phyloP scores from a whole-genome alignment of 2,329 filamentous ascomycete genomes.

The Biscogniauxia marginata region DNA sequence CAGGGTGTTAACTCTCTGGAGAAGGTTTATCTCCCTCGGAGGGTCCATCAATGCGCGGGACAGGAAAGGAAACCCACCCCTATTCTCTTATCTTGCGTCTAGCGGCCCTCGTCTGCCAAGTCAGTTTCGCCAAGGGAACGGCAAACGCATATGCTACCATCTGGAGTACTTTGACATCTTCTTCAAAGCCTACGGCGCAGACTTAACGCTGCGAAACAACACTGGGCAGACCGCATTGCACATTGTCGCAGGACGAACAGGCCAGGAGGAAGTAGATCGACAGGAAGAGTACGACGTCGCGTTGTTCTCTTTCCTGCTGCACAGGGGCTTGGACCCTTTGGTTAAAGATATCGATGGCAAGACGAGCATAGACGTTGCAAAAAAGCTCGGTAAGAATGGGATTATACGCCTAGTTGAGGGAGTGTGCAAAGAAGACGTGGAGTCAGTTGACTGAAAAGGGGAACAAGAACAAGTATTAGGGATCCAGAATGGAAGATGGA shows the following conservation, averaged over 20 bases:
- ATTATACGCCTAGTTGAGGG: neutral
- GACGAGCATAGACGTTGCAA: neutral
- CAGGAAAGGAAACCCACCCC: neutral
- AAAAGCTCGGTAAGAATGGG: neutral
- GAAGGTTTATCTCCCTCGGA: conserved; percentile 12
- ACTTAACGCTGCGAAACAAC: neutral
- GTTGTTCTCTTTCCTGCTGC: conserved; percentile 1
- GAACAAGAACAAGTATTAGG: neutral
- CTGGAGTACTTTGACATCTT: conserved; percentile 11
- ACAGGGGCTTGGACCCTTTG: neutral
- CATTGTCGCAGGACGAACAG: neutral
- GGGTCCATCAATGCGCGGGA: conserved; percentile 18
- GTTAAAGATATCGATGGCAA: neutral
- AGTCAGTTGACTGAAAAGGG: neutral
- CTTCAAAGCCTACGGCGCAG: neutral
- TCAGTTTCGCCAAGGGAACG: neutral
- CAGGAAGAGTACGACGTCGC: neutral
- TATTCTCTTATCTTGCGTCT: neutral
- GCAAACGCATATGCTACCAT: neutral
- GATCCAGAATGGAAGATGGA: neutral
- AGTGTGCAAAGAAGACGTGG: neutral
- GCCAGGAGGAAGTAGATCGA: neutral
- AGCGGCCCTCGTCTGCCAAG: neutral
- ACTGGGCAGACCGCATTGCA: conserved; percentile 1
- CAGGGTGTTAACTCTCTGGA: conserved; percentile 13